A percentile compares a stretch with the other conserved stretches of the same genome.
These are phyloP conservation scores for Stylonectria norvegica DNA, from an alignment of 2,329 filamentous ascomycete species.

Conservation along the genomic window DNA sequence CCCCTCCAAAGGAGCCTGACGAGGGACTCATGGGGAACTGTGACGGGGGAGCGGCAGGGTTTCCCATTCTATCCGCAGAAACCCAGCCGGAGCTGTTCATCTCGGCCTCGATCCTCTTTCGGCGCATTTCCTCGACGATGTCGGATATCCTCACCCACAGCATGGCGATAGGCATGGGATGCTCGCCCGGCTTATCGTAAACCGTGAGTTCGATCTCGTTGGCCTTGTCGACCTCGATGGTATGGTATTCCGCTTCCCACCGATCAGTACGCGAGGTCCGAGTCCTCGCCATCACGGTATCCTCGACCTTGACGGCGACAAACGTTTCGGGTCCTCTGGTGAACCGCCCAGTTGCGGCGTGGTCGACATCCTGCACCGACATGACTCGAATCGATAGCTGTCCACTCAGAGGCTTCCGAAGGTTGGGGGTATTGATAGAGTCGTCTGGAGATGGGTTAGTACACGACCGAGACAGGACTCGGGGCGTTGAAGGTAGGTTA, in stretches of 20 bases:
- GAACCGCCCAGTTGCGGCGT: constrained; percentile 80
- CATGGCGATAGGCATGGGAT: constrained; percentile 88
- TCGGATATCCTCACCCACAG: constrained; percentile 96
- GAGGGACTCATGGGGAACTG: constrained; percentile 59
- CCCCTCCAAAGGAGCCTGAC: constrained; percentile 40
- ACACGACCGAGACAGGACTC: constrained; percentile 11
- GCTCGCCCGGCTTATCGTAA: constrained; percentile 90
- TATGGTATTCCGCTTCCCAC: constrained; percentile 90
- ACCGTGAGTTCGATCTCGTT: constrained; percentile 98
- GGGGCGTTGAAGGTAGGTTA: constrained; percentile 39
- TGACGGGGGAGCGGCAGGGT: constrained; percentile 43
- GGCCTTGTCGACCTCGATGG: constrained; percentile 93
- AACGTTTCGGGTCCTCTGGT: constrained; percentile 91
- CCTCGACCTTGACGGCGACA: constrained; percentile 94
- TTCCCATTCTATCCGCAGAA: constrained; percentile 90
- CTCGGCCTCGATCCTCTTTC: constrained; percentile 95
- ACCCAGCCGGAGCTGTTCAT: constrained; percentile 95
- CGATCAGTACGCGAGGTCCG: constrained; percentile 79
- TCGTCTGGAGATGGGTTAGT: constrained; percentile 62
- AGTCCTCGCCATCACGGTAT: constrained; percentile 84
- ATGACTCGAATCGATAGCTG: constrained; percentile 83
- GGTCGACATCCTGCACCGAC: constrained; percentile 90
- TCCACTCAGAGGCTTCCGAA: constrained; percentile 93
- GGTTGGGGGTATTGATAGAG: constrained; percentile 90
- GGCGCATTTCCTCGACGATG: constrained; percentile 94